Conservation (phyloP, 768 basidiomycete species). For the Neoboletus brunneissimus region DNA sequence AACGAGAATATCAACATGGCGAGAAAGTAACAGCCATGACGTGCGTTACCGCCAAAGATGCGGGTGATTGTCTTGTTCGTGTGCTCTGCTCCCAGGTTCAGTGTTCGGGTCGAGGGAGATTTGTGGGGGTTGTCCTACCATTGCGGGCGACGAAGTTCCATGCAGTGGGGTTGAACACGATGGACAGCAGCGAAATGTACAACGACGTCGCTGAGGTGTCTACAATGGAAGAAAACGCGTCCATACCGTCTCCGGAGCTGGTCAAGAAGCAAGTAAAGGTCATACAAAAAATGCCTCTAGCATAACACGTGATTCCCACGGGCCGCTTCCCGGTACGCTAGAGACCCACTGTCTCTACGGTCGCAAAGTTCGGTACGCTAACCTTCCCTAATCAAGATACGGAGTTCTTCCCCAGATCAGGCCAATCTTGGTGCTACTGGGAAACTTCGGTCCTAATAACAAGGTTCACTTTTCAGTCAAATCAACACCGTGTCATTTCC, state of each 20-base stretch:
- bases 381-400: background rate
- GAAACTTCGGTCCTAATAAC: background rate
- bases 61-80: constrained; percentile 86
- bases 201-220: constrained; percentile 68
- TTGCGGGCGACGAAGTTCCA: constrained; percentile 97
- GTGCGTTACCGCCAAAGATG: constrained; percentile 70
- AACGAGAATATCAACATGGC: constrained; percentile 80
- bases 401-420: background rate
- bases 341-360: no score
- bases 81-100: constrained; percentile 50
- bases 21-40: constrained; percentile 82
- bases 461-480: background rate
- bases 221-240: constrained; percentile 37
- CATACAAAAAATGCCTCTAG: background rate
- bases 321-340: no score
- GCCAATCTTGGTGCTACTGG: background rate
- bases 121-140: constrained; percentile 47
- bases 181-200: constrained; percentile 60
- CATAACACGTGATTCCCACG: constrained; percentile 12
- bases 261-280: background rate
- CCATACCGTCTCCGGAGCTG: constrained; percentile 9
- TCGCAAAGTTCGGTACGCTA: background rate
- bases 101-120: background rate
- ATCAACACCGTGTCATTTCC: background rate
- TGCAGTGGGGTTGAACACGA: constrained; percentile 88